A percentile compares a stretch with the other conserved stretches of the same genome.
Conservation (phyloP, 2,329 filamentous ascomycete species). For the Elsinoe perseae region DNA sequence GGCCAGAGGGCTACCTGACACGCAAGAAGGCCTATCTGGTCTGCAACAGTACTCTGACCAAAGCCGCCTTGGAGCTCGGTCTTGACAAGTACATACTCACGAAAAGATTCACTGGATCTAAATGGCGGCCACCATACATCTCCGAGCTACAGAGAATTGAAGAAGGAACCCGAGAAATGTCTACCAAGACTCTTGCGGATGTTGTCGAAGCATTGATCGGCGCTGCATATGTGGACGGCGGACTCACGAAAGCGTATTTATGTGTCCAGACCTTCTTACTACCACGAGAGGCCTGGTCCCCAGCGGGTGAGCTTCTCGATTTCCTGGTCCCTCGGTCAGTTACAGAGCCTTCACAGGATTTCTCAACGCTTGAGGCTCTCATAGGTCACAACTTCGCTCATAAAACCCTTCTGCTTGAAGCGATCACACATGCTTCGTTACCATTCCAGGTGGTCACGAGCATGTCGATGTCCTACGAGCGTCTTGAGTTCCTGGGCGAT, state of each 20-base stretch:
- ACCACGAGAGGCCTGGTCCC: conserved; percentile 25
- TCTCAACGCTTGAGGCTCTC: conserved; percentile 51
- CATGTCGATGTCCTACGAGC: conserved; percentile 56
- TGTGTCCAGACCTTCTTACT: conserved; percentile 64
- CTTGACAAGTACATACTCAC: conserved; percentile 68
- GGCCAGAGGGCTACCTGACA: conserved; percentile 71
- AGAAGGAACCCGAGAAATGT: conserved; percentile 31
- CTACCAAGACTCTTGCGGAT: conserved; percentile 77
- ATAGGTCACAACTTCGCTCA: conserved; percentile 66
- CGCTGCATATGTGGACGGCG: conserved; percentile 62
- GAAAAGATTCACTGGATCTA: conserved; percentile 56
- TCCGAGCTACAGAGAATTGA: conserved; percentile 11
- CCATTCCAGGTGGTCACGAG: conserved; percentile 27
- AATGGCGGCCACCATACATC: conserved; percentile 64
- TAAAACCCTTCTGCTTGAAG: conserved; percentile 63
- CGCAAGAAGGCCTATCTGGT: conserved; percentile 55
- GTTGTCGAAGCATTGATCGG: conserved; percentile 81
- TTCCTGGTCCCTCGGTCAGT: conserved; percentile 32
- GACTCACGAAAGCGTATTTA: conserved; percentile 52
- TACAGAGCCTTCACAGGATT: not conserved
- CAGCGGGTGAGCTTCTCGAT: not conserved
- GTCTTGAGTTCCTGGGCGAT: conserved; percentile 84
- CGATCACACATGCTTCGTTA: conserved; percentile 66
- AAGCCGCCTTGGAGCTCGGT: conserved; percentile 54
- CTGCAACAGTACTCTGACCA: conserved; percentile 64